Base-by-base conservation (phyloP, 768 basidiomycete genomes). In the Chalciporus chontae region DNA sequence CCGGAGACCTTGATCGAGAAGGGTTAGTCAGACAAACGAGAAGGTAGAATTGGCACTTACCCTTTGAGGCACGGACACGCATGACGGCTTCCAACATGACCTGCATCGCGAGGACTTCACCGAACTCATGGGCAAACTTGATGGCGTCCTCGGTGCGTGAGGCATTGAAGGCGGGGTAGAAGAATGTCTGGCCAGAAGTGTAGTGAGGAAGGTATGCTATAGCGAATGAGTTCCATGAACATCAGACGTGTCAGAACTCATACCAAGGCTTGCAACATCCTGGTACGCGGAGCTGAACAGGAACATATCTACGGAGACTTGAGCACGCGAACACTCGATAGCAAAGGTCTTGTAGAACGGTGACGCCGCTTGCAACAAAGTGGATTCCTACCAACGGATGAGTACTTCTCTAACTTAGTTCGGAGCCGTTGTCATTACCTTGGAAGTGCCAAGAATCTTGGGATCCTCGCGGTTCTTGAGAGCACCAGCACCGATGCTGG, bases 301-400 rank as follows among this genome's bases (percentile, higher is more conserved):
- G 85, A 98, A 98, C 95, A 99, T 97, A 67, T 98, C 95, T 51
- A 98, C 95, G 0, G 94, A 92, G 40, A 99, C 91, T 69, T 98
- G 96, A 5, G 90, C 85, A 50, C 94, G 84, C 11, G 95, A 97
- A 66, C 95, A 98, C 59, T 98, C 96, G 62, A 98, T 99, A 15
- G 96, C 94, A 57, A 98, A 97, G 0, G 90, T 92, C 76, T 99
- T 99, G 78, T 97, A 98, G 75, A 95, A 99, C 4, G 87, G 81
- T 15, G 87, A 88, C 0, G 90, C 93, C n/a, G 96, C 80, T 75
- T 94, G 93, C 29, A 99, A 79, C 11, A 99, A 75, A 14, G 83
- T 81, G 11, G 92, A 94, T 77, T 99, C 96, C 85, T 93, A 56
- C 5, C 27, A 5, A 29, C 13, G 23, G 15, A 37, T 59, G 40